Conservation (phyloP, 2,329 filamentous ascomycete species). For the Gyromitra esculenta region DNA sequence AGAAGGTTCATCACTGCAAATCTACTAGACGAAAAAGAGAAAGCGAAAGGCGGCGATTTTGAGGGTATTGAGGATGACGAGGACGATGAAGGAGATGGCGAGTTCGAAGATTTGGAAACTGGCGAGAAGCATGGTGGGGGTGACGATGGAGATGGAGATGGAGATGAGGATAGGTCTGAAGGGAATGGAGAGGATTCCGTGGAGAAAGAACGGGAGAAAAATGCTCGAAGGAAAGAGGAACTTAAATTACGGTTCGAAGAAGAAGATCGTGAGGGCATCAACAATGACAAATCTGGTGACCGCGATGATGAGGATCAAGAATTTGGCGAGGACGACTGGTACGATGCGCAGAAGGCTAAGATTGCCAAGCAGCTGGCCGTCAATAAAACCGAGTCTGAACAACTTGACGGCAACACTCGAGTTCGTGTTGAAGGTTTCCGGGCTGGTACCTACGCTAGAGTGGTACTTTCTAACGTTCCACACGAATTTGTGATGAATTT, state of each 20-base stretch:
- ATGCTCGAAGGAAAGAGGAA: constrained; percentile 92
- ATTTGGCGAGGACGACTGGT: constrained; percentile 98
- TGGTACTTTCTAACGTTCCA: constrained; percentile 87
- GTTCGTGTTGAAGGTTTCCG: constrained; percentile 87
- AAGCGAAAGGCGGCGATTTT: constrained; percentile 63
- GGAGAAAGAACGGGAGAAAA: constrained; percentile 89
- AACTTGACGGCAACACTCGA: constrained; percentile 83
- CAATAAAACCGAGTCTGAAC: constrained; percentile 92
- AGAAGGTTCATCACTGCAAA: constrained; percentile 78
- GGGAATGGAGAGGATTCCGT: constrained; percentile 67
- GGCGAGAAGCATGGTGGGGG: constrained; percentile 69
- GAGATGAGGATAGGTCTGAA: constrained; percentile 59
- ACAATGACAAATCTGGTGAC: constrained; percentile 80
- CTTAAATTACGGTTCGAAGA: constrained; percentile 94
- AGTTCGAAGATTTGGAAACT: constrained; percentile 85
- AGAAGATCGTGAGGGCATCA: constrained; percentile 95
- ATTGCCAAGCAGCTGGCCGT: constrained; percentile 96
- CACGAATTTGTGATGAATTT: constrained; percentile 89
- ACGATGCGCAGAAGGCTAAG: constrained; percentile 92
- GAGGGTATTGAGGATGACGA: constrained; percentile 65
- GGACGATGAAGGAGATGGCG: constrained; percentile 78
- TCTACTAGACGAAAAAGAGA: constrained; percentile 68
- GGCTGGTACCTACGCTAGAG: constrained; percentile 90
- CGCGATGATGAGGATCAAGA: constrained; percentile 66
- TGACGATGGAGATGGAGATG: constrained; percentile 56